Percentiles rank a stretch among this genome's conserved stretches.
Evolutionary conservation across 306 rosid genomes (phyloP).

Genomic region (Gillenia trifoliata): DNA sequence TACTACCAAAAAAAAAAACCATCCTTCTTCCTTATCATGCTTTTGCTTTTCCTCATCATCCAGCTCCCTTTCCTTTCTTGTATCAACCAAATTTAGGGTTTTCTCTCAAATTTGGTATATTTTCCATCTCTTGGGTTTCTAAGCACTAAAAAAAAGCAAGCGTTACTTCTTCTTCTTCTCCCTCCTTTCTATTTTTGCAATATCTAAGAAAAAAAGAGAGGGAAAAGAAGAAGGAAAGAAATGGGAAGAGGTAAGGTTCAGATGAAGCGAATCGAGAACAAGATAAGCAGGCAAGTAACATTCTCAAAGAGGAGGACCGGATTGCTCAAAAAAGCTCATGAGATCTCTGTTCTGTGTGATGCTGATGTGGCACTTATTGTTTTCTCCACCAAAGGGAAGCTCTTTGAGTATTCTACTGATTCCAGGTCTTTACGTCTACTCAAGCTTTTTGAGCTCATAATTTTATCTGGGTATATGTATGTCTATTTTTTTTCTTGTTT

Average conservation of each 20-base stretch:
- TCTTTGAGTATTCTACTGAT: conserved; percentile 56
- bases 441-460: neutral
- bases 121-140: neutral
- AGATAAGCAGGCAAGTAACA: conserved; percentile 75
- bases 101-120: neutral
- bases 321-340: conserved; percentile 69
- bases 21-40: neutral
- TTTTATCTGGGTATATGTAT: neutral
- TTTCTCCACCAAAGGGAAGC: conserved; percentile 66
- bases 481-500: neutral
- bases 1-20: neutral
- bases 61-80: neutral
- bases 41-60: neutral
- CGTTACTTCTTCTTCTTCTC: neutral
- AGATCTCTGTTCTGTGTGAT: conserved; percentile 78
- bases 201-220: neutral
- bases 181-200: neutral
- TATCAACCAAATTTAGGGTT: conserved; percentile 23
- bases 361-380: conserved; percentile 74
- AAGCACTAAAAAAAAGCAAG: neutral
- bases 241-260: conserved; percentile 81
- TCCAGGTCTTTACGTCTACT: conserved; percentile 35
- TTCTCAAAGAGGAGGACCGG: conserved; percentile 70
- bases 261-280: conserved; percentile 82
- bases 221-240: neutral